Conservation (phyloP, 1,139 yeast genomes). For the Diutina rugosa region DNA sequence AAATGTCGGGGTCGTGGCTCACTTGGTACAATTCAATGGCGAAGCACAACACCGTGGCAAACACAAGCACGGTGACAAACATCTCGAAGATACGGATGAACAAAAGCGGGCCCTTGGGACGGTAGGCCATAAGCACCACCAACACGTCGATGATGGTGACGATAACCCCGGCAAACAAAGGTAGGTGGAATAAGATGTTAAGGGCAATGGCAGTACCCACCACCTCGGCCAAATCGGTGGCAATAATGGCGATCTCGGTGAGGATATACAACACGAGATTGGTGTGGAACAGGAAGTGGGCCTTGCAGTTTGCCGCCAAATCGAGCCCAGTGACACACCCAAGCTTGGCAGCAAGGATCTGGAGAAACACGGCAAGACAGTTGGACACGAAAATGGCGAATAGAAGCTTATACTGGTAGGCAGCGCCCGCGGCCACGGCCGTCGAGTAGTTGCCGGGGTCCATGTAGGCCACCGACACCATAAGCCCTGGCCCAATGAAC, state of each 20-base stretch:
- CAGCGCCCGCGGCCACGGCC: conserved; percentile 67
- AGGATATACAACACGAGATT: conserved; percentile 54
- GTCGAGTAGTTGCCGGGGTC: conserved; percentile 85
- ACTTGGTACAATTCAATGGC: conserved; percentile 56
- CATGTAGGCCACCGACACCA: conserved; percentile 71
- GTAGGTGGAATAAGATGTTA: conserved; percentile 8
- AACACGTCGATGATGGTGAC: conserved; percentile 9
- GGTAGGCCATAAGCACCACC: conserved; percentile 72
- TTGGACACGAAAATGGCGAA: conserved; percentile 59
- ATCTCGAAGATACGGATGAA: conserved; percentile 73
- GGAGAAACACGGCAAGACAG: conserved; percentile 62
- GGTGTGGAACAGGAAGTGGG: conserved; percentile 50
- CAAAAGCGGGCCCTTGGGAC: conserved; percentile 75
- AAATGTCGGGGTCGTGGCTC: conserved; percentile 13
- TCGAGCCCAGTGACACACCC: conserved; percentile 87
- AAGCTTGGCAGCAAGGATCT: conserved; percentile 56
- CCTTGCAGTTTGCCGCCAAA: conserved; percentile 75
- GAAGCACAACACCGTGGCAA: conserved; percentile 78
- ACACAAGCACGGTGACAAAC: conserved; percentile 64
- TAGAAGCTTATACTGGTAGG: conserved; percentile 47
- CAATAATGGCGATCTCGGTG: conserved; percentile 63
- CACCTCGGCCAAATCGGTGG: conserved; percentile 10
- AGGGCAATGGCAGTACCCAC: conserved; percentile 10
- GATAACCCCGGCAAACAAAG: conserved; percentile 7
- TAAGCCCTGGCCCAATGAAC: conserved; percentile 59